phyloP scores from a whole-genome alignment of 768 basidiomycete species.

The Boletus pseudo-olivaceus region DNA sequence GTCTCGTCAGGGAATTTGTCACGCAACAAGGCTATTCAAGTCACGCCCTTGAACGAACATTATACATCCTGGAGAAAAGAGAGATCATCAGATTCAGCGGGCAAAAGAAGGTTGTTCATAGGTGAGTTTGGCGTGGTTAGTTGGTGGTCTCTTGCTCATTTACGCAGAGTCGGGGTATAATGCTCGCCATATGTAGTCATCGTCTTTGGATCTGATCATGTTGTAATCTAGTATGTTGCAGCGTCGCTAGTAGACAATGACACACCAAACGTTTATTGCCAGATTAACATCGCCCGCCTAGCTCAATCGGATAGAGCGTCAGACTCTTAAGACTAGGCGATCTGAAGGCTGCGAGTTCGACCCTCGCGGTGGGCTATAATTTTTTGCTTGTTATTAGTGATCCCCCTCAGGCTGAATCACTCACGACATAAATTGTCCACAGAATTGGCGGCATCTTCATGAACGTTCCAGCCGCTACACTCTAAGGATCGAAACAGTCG shows the following conservation, averaged over 20 bases:
- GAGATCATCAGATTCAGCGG: constrained; percentile 81
- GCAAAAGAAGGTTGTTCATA: constrained; percentile 57
- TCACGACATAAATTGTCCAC: not conserved
- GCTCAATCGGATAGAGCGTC: constrained; percentile 69
- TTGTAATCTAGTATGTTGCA: not conserved
- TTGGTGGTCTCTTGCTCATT: constrained; percentile 1
- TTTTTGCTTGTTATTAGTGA: not conserved
- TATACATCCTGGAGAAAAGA: constrained; percentile 91
- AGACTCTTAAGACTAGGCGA: constrained; percentile 52
- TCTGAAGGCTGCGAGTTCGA: constrained; percentile 65
- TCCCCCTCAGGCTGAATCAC: too few relatives aligned
- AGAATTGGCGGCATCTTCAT: not conserved
- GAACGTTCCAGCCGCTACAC: not conserved
- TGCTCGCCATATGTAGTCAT: not conserved
- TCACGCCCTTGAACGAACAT: constrained; percentile 86
- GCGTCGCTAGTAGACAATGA: not conserved
- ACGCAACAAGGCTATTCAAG: constrained; percentile 86
- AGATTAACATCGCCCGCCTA: constrained; percentile 44
- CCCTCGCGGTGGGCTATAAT: constrained; percentile 56
- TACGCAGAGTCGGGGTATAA: constrained; percentile 31
- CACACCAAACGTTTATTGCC: too few relatives aligned
- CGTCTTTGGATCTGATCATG: not conserved
- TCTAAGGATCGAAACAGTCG: not conserved
- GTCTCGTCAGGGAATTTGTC: constrained; percentile 89
- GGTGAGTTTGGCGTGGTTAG: constrained; percentile 25